Percentiles rank a stretch among this genome's conserved stretches.
phyloP scores from a whole-genome alignment of 1,139 yeast species.

The Saccharomyces uvarum region DNA sequence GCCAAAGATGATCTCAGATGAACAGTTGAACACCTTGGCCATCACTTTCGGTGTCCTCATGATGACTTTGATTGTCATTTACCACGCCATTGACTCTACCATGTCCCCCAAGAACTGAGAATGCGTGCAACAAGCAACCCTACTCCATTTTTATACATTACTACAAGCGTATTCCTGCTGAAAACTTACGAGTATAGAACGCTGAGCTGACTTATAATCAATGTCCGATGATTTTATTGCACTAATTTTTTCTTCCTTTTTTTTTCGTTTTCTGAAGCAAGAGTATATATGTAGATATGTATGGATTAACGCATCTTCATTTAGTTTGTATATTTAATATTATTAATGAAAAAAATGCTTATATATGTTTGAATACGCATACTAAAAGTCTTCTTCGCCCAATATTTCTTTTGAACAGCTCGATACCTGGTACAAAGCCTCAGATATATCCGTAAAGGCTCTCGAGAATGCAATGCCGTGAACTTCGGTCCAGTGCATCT shows the following conservation, averaged over 20 bases:
- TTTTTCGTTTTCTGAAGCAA: not conserved
- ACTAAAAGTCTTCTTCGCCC: constrained; percentile 35
- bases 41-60: constrained; percentile 70
- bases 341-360: constrained; percentile 1
- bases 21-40: constrained; percentile 67
- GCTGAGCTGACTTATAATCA: not conserved
- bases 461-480: constrained; percentile 45
- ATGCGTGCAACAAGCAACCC: not conserved
- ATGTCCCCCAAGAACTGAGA: not conserved
- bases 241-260: not conserved
- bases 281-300: not conserved
- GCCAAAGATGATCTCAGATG: constrained; percentile 64
- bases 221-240: not conserved
- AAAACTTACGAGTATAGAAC: not conserved
- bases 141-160: not conserved
- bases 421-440: constrained; percentile 37
- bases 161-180: not conserved
- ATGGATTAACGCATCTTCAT: not conserved
- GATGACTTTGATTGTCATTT: constrained; percentile 60
- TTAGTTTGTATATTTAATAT: constrained; percentile 1
- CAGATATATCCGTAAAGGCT: constrained; percentile 41
- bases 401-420: constrained; percentile 36
- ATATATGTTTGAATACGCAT: not conserved
- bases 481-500: constrained; percentile 40
- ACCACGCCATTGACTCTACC: constrained; percentile 45